Base-by-base conservation (phyloP, 257 asterid species). In the Apocynum venetum region DNA sequence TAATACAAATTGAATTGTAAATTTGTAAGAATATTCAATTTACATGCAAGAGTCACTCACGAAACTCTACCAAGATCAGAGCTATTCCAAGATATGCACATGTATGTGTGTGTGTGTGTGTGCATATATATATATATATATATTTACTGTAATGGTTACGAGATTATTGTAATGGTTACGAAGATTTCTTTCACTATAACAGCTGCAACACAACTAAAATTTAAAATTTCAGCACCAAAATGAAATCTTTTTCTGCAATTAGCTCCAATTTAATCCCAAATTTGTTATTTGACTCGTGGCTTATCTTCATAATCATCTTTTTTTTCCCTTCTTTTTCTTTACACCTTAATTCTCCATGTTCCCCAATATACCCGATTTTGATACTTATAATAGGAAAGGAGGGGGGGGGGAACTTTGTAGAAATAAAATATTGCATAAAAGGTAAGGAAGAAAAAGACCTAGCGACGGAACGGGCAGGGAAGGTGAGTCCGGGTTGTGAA, bases 391-490 rank as follows among this genome's bases (percentile, higher is more conserved):
- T 2, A 53, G 4, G 15, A 53, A 63, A 63, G 12, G 4, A 64
- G 0, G 31, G 31, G 31, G 31, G 31, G 31, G 31, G 40, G 40
- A 2, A 9, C 31, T 38, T 67, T 10, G 35, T 19, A 17, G 2
- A 74, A 75, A 3, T 65, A 19, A 57, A 66, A 0, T 51, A 53
- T 10, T 65, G 52, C 4, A 67, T 35, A 64, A 31, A 4, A 57
- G 36, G 2, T 1, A 57, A 60, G 71, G 4, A 31, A 67, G 44
- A n/a, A 31, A 74, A 46, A 14, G 46, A 92, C 97, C 92, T 86
- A 89, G 84, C 25, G 90, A 78, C 13, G 78, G 40, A 12, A 47
- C 52, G 53, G 53, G 61, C 13, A 56, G 43, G 72, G 8, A 57
- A n/a, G 80, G 53, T 1, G 83, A 36, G 49, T 79, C 75, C 53